Evolutionary conservation across 139 green algal species (phyloP).

Genomic region (Asterochloris sp.): DNA sequence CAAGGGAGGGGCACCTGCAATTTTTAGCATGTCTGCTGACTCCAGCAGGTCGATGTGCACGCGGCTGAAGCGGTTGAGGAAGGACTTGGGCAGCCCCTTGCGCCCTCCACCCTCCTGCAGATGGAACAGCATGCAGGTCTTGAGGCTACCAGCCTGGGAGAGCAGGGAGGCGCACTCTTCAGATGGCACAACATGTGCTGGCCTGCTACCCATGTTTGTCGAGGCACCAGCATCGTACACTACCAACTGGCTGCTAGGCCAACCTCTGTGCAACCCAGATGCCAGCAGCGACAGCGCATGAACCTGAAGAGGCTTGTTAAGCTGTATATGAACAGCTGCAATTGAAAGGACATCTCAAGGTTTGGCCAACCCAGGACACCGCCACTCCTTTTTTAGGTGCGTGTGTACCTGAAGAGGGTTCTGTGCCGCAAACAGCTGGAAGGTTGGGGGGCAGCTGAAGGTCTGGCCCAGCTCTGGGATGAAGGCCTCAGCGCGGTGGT

Average conservation of each 20-base stretch:
- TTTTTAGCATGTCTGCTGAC: slow-evolving; percentile 72
- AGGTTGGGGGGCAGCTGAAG: slow-evolving; percentile 71
- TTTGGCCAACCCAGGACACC: no score
- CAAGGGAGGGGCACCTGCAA: slow-evolving; percentile 33
- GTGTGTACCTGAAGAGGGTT: slow-evolving; percentile 62
- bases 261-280: no score
- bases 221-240: no score
- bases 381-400: no score
- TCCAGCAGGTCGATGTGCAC: slow-evolving; percentile 86
- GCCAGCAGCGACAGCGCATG: no score
- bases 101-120: slow-evolving; percentile 87
- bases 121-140: no score
- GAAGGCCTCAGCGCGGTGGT: slow-evolving; percentile 93
- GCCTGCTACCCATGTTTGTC: no score
- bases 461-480: slow-evolving; percentile 86
- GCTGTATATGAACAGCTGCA: neutral
- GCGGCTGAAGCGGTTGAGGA: slow-evolving; percentile 96
- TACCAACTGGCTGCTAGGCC: no score
- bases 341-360: neutral
- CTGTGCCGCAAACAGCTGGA: slow-evolving; percentile 89
- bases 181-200: no score
- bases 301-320: neutral
- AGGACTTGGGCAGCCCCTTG: slow-evolving; percentile 93
- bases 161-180: no score
- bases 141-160: no score